Evolutionary conservation across 2,329 filamentous ascomycete genomes (phyloP).

Genomic region (Acephala macrosclerotiorum): DNA sequence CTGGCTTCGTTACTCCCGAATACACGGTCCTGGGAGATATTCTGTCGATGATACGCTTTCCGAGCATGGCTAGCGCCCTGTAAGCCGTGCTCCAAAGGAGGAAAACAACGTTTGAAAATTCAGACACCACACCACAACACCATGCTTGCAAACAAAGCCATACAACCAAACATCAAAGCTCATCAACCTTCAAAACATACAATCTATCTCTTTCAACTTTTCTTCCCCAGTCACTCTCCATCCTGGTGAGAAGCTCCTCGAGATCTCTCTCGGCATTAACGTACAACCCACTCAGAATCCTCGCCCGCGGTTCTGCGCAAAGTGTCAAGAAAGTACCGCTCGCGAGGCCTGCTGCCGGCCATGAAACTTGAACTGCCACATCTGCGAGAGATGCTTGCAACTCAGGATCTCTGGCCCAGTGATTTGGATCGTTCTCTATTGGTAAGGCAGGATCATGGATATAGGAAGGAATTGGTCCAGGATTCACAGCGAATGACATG

Average conservation of each 20-base stretch:
- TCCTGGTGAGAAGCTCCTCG: slow-evolving; percentile 36
- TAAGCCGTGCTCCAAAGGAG: not conserved
- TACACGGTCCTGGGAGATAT: not conserved
- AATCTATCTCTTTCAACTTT: slow-evolving; percentile 28
- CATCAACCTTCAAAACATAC: slow-evolving; percentile 36
- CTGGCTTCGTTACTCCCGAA: not conserved
- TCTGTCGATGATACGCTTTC: not conserved
- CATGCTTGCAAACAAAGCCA: not conserved
- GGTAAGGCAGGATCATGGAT: slow-evolving; percentile 26
- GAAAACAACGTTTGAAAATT: not conserved
- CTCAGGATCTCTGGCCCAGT: slow-evolving; percentile 26
- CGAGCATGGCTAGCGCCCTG: not conserved
- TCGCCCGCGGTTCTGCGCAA: slow-evolving; percentile 30
- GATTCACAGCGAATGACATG: slow-evolving; percentile 31
- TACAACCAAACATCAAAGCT: slow-evolving; percentile 29
- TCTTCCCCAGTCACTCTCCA: slow-evolving; percentile 29
- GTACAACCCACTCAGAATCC: slow-evolving; percentile 33
- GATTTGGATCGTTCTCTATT: slow-evolving; percentile 14
- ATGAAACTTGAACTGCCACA: slow-evolving; percentile 22
- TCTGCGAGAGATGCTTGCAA: slow-evolving; percentile 12
- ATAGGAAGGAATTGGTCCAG: slow-evolving; percentile 31
- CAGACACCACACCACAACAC: not conserved
- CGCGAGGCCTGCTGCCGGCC: slow-evolving; percentile 30
- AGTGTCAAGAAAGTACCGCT: slow-evolving; percentile 34
- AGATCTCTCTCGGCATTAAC: slow-evolving; percentile 40